phyloP scores from a whole-genome alignment of 148 eudicot genomes.

The Diospyros kaki region DNA sequence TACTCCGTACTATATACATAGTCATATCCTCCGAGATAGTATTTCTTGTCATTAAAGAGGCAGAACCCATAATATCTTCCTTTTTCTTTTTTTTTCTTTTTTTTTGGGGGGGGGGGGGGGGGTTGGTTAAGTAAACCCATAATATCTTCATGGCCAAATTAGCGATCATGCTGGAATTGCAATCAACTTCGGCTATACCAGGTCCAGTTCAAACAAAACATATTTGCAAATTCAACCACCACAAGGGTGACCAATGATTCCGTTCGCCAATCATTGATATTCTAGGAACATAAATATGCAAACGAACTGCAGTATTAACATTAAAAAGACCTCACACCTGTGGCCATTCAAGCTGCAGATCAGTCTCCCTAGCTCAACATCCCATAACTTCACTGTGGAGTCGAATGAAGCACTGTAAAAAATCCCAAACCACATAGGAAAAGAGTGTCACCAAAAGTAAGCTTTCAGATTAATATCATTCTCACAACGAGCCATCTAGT shows the following conservation, averaged over 20 bases:
- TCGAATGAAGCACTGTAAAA: constrained; percentile 57
- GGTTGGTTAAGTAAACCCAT: too few relatives aligned
- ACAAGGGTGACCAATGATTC: not conserved
- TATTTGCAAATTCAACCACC: not conserved
- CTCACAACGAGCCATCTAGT: not conserved
- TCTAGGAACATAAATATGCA: not conserved
- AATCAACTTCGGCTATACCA: not conserved
- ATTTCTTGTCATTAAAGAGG: not conserved
- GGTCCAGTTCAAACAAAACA: not conserved
- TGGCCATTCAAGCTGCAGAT: constrained; percentile 63
- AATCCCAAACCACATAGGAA: not conserved
- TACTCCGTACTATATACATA: too few relatives aligned
- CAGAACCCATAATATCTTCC: not conserved
- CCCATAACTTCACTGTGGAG: constrained; percentile 61
- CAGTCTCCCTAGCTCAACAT: constrained; percentile 45
- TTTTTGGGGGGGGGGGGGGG: too few relatives aligned
- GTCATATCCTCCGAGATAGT: too few relatives aligned
- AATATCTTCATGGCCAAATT: not conserved
- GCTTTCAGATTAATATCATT: not conserved
- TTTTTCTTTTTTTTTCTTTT: too few relatives aligned
- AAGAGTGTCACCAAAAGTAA: not conserved
- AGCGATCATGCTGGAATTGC: not conserved
- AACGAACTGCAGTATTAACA: not conserved
- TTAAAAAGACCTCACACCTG: constrained; percentile 26
- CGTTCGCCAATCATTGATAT: not conserved